Evolutionary conservation across 23 red algal species (phyloP), one percentile per base, ranked within the genome.

Genomic region (Chondrus crispus): DNA sequence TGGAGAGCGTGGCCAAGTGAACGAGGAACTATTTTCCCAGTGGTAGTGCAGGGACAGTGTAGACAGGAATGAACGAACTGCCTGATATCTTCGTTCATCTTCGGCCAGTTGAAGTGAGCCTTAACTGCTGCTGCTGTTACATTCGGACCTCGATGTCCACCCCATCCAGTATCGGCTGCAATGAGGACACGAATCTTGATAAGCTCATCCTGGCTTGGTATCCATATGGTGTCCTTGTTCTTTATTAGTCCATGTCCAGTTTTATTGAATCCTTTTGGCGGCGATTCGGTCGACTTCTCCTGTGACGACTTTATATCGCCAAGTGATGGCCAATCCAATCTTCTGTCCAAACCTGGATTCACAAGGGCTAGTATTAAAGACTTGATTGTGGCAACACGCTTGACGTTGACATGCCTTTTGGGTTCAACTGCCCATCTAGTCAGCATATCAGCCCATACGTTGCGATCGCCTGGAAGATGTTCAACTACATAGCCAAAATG

Each of bases 381-480:
- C 74, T 50, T 26, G 30, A 30, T 46, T 10, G 13, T 11, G 28
- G 19, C 14, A 11, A 26, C 46, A 11, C 14, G 49, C 29, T 48
- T 52, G 18, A 30, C 37, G 19, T n/a, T 5, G 48, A 82, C 46
- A 36, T 58, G n/a, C 45, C 13, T n/a, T 36, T 82, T 52, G 9
- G 48, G 28, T 24, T 36, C 18, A 30, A 52, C 66, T 11, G 33
- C 74, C 74, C 33, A 80, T 10, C 46, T 12, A 52, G 74, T 80
- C 13, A 80, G 29, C 74, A 80, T 50, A 30, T 80, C 74, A 12
- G 41, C 74, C 74, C 74, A 80, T 10, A 80, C 74, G 48, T 80
- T 80, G 11, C 46, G 74, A 12, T 80, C 74, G 33, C 74, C 74
- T 16, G 74, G 46, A 30, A 13, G 33, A 30, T 50, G 74, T 52